Conservation (phyloP, 202 grass and related monocot species). For the Digitaria exilis region DNA sequence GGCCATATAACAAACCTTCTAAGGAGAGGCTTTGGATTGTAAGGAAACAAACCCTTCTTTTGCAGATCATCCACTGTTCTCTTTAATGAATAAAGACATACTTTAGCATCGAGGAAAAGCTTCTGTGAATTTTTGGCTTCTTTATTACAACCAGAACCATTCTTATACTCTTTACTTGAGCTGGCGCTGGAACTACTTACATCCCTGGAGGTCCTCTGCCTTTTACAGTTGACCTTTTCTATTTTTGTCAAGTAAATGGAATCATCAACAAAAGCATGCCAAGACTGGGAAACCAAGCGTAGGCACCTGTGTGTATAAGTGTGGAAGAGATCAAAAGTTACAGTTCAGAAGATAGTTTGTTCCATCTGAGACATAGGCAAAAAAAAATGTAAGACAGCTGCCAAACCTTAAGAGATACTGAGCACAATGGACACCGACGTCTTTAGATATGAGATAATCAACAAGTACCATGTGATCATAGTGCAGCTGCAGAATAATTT, state of each 20-base stretch:
- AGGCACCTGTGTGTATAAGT: conserved; percentile 56
- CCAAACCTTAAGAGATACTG: conserved; percentile 87
- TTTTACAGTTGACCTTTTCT: conserved; percentile 51
- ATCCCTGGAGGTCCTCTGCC: conserved; percentile 58
- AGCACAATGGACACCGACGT: too few relatives aligned
- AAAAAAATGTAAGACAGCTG: conserved; percentile 24
- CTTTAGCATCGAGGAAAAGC: too few relatives aligned
- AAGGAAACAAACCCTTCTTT: conserved; percentile 84
- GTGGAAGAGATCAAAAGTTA: conserved; percentile 12
- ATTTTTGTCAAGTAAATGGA: conserved; percentile 51
- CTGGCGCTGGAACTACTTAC: conserved; percentile 18
- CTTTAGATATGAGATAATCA: too few relatives aligned
- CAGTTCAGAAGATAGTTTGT: conserved; percentile 3
- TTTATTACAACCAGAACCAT: conserved; percentile 20
- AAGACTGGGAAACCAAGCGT: conserved; percentile 65
- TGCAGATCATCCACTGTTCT: conserved; percentile 75
- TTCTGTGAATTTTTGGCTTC: conserved; percentile 26
- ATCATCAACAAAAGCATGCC: conserved; percentile 68
- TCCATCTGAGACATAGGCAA: conserved; percentile 1
- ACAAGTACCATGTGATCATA: too few relatives aligned
- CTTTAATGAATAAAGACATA: too few relatives aligned
- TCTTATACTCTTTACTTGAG: conserved; percentile 29
- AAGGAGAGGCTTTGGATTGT: conserved; percentile 80
- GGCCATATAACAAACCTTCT: conserved; percentile 58
- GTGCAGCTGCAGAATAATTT: conserved; percentile 72